Conservation (phyloP, 495 filamentous ascomycete species). For the Hypoxylon lienhwacheense region DNA sequence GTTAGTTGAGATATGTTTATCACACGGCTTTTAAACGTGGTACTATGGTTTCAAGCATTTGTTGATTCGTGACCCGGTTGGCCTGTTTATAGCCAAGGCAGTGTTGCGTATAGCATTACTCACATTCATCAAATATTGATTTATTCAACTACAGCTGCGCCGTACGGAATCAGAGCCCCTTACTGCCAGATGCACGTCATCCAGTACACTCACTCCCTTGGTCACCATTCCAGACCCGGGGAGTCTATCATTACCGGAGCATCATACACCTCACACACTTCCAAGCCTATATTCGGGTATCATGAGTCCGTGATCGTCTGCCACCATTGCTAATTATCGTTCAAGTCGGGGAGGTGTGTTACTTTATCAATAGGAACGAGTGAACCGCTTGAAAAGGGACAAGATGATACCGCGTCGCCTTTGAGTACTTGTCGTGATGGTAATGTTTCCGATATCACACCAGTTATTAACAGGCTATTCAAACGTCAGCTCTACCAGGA, state of each 20-base stretch:
- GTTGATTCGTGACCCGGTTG: neutral
- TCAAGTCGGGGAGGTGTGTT: neutral
- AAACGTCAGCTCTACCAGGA: slow-evolving; percentile 4
- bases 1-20: too few species aligned
- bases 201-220: neutral
- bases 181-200: neutral
- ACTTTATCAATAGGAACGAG: slow-evolving; percentile 14
- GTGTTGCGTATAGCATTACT: slow-evolving; percentile 2
- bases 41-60: too few species aligned
- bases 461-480: slow-evolving; percentile 72
- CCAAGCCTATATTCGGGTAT: slow-evolving; percentile 22
- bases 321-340: slow-evolving; percentile 4
- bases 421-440: slow-evolving; percentile 15
- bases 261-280: slow-evolving; percentile 13
- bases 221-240: neutral
- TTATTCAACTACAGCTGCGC: slow-evolving; percentile 14
- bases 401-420: slow-evolving; percentile 17
- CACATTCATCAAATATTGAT: slow-evolving; percentile 23
- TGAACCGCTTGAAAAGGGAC: slow-evolving; percentile 22
- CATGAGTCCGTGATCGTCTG: slow-evolving; percentile 16
- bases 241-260: slow-evolving; percentile 2
- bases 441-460: slow-evolving; percentile 68
- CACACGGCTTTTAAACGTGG: too few species aligned
- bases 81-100: neutral
- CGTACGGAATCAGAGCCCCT: neutral